These are phyloP conservation scores for Arxiozyma heterogenica DNA, from an alignment of 1,139 yeast genomes.

Conservation along the genomic window DNA sequence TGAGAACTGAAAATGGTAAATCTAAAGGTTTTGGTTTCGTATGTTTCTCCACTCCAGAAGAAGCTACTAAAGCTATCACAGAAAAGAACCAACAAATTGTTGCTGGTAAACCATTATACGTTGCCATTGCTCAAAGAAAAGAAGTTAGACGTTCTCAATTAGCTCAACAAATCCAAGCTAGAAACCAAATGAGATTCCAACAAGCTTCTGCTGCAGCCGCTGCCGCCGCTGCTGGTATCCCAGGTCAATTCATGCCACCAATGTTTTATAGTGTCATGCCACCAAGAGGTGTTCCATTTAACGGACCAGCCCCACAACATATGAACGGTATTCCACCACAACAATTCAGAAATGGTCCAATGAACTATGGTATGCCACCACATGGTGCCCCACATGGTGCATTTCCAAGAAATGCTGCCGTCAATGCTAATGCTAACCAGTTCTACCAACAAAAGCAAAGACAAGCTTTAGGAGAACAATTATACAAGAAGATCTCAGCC, in stretches of 20 bases:
- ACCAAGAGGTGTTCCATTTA: slow-evolving; percentile 83
- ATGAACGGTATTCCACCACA: slow-evolving; percentile 45
- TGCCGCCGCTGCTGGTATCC: slow-evolving; percentile 51
- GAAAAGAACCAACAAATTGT: slow-evolving; percentile 98
- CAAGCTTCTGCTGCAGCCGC: slow-evolving; percentile 71
- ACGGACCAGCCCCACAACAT: slow-evolving; percentile 85
- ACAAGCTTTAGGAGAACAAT: slow-evolving; percentile 95
- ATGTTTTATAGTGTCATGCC: slow-evolving; percentile 78
- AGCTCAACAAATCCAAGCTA: slow-evolving; percentile 96
- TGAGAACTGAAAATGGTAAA: slow-evolving; percentile 91
- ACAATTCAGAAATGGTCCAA: slow-evolving; percentile 61
- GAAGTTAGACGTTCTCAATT: slow-evolving; percentile 96
- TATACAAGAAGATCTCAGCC: slow-evolving; percentile 87
- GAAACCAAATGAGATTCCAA: slow-evolving; percentile 97
- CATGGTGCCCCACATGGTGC: slow-evolving; percentile 47
- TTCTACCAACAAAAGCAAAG: slow-evolving; percentile 64
- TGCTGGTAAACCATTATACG: slow-evolving; percentile 93
- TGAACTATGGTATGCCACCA: slow-evolving; percentile 72
- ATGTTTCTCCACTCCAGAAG: slow-evolving; percentile 96
- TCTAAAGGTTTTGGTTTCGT: slow-evolving; percentile 98
- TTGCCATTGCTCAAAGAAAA: slow-evolving; percentile 98
- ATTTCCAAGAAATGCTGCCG: slow-evolving; percentile 32
- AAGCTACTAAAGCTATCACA: slow-evolving; percentile 96
- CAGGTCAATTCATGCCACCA: slow-evolving; percentile 94
- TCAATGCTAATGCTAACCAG: slow-evolving; percentile 36